Percentiles rank a stretch among this genome's conserved stretches.
Conservation (phyloP, 352 stramenopile species). For the Phytopythium helicoides region DNA sequence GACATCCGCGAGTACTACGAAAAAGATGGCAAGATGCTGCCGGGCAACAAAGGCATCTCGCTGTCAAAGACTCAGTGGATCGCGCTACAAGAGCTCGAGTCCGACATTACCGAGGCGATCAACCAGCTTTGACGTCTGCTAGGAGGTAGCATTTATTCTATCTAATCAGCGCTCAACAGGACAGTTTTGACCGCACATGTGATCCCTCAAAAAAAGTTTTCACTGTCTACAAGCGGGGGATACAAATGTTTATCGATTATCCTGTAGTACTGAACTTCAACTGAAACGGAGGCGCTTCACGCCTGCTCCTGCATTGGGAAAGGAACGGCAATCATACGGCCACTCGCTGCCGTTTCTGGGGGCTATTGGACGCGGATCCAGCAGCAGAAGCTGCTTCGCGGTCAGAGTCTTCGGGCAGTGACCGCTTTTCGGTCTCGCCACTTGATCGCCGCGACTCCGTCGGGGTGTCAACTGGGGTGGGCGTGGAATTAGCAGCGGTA, state of each 20-base stretch:
- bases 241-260: too few species aligned
- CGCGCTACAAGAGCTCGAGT: constrained; percentile 28
- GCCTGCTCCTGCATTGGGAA: background rate
- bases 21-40: constrained; percentile 44
- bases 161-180: too few species aligned
- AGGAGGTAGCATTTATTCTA: too few species aligned
- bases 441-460: constrained; percentile 19
- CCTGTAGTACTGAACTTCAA: too few species aligned
- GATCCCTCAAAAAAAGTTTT: too few species aligned
- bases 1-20: constrained; percentile 80
- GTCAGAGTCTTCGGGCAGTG: constrained; percentile 19
- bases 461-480: constrained; percentile 5
- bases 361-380: constrained; percentile 23
- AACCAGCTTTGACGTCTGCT: background rate
- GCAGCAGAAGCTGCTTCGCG: constrained; percentile 4
- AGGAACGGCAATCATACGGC: constrained; percentile 31
- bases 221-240: too few species aligned
- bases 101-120: constrained; percentile 31
- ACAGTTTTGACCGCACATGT: too few species aligned
- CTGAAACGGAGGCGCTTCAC: background rate
- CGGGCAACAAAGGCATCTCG: constrained; percentile 79
- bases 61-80: constrained; percentile 68
- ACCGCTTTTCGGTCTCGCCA: constrained; percentile 24
- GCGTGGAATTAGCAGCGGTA: too few species aligned
- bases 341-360: constrained; percentile 42